Percentiles rank a stretch among this genome's conserved stretches.
These are phyloP conservation scores for Fraxinus americana DNA, from an alignment of 257 asterid genomes.

Conservation along the genomic window DNA sequence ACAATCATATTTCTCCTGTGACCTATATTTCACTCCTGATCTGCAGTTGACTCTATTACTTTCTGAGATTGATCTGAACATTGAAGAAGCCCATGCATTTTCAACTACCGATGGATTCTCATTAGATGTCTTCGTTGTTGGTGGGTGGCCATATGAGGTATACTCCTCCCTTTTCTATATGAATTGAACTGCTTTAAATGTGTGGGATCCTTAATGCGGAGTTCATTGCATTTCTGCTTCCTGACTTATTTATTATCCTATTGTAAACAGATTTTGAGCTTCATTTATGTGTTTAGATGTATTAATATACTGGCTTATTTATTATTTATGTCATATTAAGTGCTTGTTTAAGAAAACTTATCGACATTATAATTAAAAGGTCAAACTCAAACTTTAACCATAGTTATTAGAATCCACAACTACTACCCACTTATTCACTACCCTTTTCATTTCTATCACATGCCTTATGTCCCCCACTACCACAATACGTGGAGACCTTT, in stretches of 20 bases:
- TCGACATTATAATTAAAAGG: no score
- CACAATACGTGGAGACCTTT: no score
- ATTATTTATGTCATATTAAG: not conserved
- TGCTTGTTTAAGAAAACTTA: no score
- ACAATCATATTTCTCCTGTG: not conserved
- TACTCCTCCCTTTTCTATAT: not conserved
- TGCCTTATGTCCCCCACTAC: no score
- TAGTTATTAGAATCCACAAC: no score
- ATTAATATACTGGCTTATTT: not conserved
- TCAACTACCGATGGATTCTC: conserved; percentile 62
- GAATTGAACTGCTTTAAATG: not conserved
- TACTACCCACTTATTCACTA: no score
- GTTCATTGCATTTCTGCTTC: not conserved
- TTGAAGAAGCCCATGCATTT: conserved; percentile 63
- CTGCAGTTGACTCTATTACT: conserved; percentile 50
- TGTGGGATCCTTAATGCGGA: not conserved
- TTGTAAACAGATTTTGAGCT: not conserved
- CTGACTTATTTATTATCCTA: not conserved
- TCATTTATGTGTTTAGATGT: not conserved
- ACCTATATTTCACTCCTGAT: conserved; percentile 3
- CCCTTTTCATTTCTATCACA: no score
- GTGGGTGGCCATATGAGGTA: conserved; percentile 62
- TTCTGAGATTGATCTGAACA: conserved; percentile 56
- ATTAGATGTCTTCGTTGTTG: conserved; percentile 54
- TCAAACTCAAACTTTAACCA: no score